Conservation (phyloP, 2,329 filamentous ascomycete genomes). For the Colletotrichum sp. region DNA sequence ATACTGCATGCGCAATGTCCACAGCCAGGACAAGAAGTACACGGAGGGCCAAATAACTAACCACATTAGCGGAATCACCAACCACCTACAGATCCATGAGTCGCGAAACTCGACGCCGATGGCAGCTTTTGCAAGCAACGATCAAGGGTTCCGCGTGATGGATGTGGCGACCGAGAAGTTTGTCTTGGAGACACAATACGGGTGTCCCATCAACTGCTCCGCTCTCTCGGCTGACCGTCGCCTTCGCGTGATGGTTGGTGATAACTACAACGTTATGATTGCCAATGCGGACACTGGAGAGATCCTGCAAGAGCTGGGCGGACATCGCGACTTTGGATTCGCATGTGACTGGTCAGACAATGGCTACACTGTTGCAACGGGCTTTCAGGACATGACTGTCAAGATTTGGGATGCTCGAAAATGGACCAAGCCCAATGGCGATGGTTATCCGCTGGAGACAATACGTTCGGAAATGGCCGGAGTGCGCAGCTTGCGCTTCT, state of each 20-base stretch:
- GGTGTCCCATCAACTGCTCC: slow-evolving; percentile 73
- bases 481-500: slow-evolving; percentile 73
- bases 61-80: slow-evolving; percentile 63
- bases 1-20: slow-evolving; percentile 54
- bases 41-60: slow-evolving; percentile 54
- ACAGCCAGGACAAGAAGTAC: slow-evolving; percentile 41
- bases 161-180: slow-evolving; percentile 66
- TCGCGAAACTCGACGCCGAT: slow-evolving; percentile 57
- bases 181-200: slow-evolving; percentile 56
- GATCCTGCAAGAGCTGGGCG: slow-evolving; percentile 60
- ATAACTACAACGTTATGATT: slow-evolving; percentile 69
- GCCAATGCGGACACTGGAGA: slow-evolving; percentile 71
- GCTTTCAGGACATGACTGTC: slow-evolving; percentile 75
- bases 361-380: slow-evolving; percentile 77
- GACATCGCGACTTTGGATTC: slow-evolving; percentile 76
- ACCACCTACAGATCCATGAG: slow-evolving; percentile 65
- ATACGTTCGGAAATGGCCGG: slow-evolving; percentile 72
- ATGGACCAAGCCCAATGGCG: slow-evolving; percentile 62
- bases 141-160: slow-evolving; percentile 61
- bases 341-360: slow-evolving; percentile 82
- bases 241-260: slow-evolving; percentile 76
- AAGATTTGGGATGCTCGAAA: slow-evolving; percentile 79
- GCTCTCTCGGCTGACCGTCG: slow-evolving; percentile 75
- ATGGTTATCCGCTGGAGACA: slow-evolving; percentile 52
- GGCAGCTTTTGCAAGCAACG: slow-evolving; percentile 69